phyloP scores from a whole-genome alignment of 805 yeast species.

The Tetrapisispora arboricola region DNA sequence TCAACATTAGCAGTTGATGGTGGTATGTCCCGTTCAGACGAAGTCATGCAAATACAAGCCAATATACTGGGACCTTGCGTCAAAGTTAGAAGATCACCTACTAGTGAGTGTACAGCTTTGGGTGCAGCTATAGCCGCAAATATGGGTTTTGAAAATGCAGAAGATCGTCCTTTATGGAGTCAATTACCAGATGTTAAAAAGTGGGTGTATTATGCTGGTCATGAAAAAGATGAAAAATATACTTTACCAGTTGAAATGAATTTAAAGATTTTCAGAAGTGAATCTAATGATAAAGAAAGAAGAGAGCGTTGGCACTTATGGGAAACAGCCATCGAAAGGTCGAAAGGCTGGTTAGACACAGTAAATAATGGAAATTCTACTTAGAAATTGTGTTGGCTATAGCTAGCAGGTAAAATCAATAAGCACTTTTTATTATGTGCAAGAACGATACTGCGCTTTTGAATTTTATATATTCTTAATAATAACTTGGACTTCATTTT shows the following conservation, averaged over 20 bases:
- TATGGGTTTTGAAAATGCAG: conserved; percentile 39
- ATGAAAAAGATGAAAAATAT: conserved; percentile 11
- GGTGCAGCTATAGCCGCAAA: conserved; percentile 98
- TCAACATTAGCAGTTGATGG: conserved; percentile 75
- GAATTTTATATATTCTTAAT: too few relatives aligned
- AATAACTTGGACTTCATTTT: too few relatives aligned
- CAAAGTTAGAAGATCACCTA: conserved; percentile 68
- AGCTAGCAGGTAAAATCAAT: too few relatives aligned
- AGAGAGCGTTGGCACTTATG: conserved; percentile 66
- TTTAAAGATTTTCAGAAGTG: conserved; percentile 29
- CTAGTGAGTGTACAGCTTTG: conserved; percentile 85
- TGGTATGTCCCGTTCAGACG: conserved; percentile 86
- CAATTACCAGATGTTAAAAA: conserved; percentile 71
- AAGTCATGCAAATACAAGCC: conserved; percentile 89
- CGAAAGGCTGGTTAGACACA: conserved; percentile 60
- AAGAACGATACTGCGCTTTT: too few relatives aligned
- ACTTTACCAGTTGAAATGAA: conserved; percentile 12
- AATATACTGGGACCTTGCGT: conserved; percentile 84
- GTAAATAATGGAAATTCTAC: neutral
- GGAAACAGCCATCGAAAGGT: conserved; percentile 77
- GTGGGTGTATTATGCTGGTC: conserved; percentile 89
- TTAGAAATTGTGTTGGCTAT: too few relatives aligned
- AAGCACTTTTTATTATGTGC: too few relatives aligned
- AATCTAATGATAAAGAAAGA: conserved; percentile 44
- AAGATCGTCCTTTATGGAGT: conserved; percentile 59